Conservation (phyloP, 139 green algal genomes). For the Haematococcus sp. region DNA sequence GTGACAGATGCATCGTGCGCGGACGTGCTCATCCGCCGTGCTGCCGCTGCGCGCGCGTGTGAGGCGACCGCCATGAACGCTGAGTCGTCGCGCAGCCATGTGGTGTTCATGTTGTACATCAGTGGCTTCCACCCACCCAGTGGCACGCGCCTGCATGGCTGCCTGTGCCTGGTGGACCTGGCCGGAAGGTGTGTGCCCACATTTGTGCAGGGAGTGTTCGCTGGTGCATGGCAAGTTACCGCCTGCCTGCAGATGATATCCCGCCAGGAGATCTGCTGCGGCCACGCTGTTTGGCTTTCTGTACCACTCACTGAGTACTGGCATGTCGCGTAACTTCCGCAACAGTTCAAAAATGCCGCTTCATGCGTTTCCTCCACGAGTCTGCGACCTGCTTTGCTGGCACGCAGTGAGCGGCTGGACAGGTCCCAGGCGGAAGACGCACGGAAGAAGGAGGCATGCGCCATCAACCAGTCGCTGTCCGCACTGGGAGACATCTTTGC, state of each 20-base stretch:
- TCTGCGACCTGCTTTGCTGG: not conserved
- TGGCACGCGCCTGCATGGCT: constrained; percentile 65
- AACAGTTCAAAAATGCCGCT: too few relatives aligned
- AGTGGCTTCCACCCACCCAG: constrained; percentile 69
- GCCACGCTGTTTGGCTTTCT: not conserved
- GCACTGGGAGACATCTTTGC: constrained; percentile 88
- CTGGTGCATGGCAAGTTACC: too few relatives aligned
- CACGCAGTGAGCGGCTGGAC: constrained; percentile 77
- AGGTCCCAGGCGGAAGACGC: constrained; percentile 72
- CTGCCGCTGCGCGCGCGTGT: constrained; percentile 59
- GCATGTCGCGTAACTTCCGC: too few relatives aligned
- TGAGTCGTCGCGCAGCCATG: constrained; percentile 81
- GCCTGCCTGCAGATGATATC: not conserved
- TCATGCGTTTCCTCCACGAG: too few relatives aligned
- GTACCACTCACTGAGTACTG: not conserved
- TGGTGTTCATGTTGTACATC: constrained; percentile 96
- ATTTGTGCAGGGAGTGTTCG: too few relatives aligned
- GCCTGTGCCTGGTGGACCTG: constrained; percentile 92
- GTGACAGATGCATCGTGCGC: constrained; percentile 69
- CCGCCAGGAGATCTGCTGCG: too few relatives aligned
- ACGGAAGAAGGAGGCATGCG: constrained; percentile 86
- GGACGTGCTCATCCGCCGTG: constrained; percentile 58
- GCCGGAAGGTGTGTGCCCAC: constrained; percentile 65
- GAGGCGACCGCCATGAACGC: constrained; percentile 95
- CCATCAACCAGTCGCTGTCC: constrained; percentile 92